Conservation (phyloP, 2,329 filamentous ascomycete genomes). For the Cladophialophora carrionii region DNA sequence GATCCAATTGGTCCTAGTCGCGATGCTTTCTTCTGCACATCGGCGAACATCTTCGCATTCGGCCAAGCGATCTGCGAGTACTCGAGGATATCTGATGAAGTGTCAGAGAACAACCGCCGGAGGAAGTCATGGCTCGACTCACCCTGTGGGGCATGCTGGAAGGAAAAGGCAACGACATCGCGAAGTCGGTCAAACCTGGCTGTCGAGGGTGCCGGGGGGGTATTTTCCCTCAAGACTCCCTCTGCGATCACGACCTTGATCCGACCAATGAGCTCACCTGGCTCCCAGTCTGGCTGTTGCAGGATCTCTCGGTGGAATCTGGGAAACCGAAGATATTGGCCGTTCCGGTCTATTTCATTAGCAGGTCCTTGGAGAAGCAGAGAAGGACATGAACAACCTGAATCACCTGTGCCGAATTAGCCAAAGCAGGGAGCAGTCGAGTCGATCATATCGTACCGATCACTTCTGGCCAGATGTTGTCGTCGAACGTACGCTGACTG, state of each 20-base stretch:
- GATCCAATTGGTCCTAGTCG: constrained; percentile 43
- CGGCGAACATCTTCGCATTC: constrained; percentile 67
- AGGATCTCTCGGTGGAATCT: constrained; percentile 70
- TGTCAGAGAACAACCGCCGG: constrained; percentile 9
- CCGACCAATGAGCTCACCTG: constrained; percentile 70
- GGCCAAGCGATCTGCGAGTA: constrained; percentile 78
- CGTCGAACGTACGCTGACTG: constrained; percentile 28
- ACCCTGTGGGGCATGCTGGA: constrained; percentile 82
- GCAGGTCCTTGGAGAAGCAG: background rate
- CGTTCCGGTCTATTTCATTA: constrained; percentile 21
- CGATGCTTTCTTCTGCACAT: constrained; percentile 43
- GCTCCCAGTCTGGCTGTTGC: constrained; percentile 70
- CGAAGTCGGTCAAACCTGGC: constrained; percentile 64
- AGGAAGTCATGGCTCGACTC: constrained; percentile 39
- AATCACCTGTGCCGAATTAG: constrained; percentile 24
- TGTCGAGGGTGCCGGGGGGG: constrained; percentile 32
- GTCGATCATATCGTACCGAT: constrained; percentile 30
- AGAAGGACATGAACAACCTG: constrained; percentile 14
- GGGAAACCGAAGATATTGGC: constrained; percentile 66
- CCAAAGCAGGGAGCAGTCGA: background rate
- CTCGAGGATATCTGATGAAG: constrained; percentile 68
- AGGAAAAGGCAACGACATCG: constrained; percentile 77
- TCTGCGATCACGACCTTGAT: constrained; percentile 78
- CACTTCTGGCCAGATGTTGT: constrained; percentile 51
- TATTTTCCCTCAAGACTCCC: constrained; percentile 59